Evolutionary conservation across 495 filamentous ascomycete species (phyloP).

Genomic region (Tetracladium setigerum): DNA sequence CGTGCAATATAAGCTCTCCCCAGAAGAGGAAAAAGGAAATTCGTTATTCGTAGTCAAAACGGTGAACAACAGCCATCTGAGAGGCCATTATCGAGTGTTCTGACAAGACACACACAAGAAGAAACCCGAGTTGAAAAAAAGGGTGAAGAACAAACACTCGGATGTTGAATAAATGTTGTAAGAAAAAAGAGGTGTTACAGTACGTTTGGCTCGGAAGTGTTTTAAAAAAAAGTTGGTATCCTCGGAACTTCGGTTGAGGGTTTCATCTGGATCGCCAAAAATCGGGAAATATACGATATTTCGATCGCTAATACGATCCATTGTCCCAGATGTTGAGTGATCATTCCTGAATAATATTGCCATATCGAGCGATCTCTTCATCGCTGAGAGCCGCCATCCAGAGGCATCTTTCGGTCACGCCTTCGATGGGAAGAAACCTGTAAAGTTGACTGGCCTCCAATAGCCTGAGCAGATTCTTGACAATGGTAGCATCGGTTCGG

Average conservation of each 20-base stretch:
- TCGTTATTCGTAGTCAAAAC: background rate
- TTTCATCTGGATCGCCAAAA: too few species aligned
- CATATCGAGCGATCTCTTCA: constrained; percentile 58
- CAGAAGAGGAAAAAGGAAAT: background rate
- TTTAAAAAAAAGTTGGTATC: constrained; percentile 10
- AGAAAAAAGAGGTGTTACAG: background rate
- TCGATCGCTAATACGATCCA: too few species aligned
- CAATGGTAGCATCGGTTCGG: constrained; percentile 80
- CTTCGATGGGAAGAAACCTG: constrained; percentile 74
- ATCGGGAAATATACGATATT: too few species aligned
- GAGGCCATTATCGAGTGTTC: background rate
- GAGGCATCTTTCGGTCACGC: constrained; percentile 81
- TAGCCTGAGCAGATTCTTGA: constrained; percentile 83
- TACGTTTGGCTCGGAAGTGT: background rate
- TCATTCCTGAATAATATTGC: constrained; percentile 19
- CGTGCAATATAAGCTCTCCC: background rate
- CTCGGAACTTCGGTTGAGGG: background rate
- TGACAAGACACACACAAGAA: too few species aligned
- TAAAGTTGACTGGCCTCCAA: constrained; percentile 93
- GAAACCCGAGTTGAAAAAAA: background rate
- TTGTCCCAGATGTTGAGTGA: background rate
- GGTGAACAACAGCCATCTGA: background rate
- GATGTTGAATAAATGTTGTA: background rate
- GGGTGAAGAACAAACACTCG: background rate
- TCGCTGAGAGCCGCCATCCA: constrained; percentile 91